A percentile compares a stretch with the other conserved stretches of the same genome.
phyloP scores from a whole-genome alignment of 805 yeast genomes.

The Pichia thaimueangensis region DNA sequence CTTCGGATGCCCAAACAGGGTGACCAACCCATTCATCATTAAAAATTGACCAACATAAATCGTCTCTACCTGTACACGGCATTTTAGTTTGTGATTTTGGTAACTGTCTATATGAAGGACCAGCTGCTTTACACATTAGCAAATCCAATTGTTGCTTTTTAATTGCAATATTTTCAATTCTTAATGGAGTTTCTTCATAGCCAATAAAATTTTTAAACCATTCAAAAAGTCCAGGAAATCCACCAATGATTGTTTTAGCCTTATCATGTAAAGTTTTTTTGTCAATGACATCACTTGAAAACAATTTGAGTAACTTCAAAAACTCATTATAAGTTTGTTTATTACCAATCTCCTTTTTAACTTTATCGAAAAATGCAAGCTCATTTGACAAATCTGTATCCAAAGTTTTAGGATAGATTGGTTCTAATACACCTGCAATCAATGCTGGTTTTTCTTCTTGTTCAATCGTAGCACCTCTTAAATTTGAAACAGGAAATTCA shows the following conservation, averaged over 20 bases:
- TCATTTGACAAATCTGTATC: conserved; percentile 72
- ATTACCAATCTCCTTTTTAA: conserved; percentile 79
- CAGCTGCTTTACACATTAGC: conserved; percentile 86
- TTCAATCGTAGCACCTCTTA: conserved; percentile 31
- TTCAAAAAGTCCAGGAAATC: conserved; percentile 66
- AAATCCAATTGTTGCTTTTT: conserved; percentile 89
- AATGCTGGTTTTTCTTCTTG: conserved; percentile 53
- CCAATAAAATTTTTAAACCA: conserved; percentile 95
- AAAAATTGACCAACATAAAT: conserved; percentile 97
- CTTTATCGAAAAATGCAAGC: conserved; percentile 84
- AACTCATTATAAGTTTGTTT: conserved; percentile 91
- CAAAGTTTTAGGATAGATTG: conserved; percentile 53
- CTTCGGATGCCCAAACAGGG: conserved; percentile 99
- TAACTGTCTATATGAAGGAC: conserved; percentile 87
- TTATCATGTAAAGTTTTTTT: conserved; percentile 74
- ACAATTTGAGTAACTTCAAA: conserved; percentile 78
- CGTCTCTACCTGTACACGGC: conserved; percentile 98
- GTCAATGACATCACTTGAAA: conserved; percentile 86
- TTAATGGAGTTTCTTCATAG: conserved; percentile 75
- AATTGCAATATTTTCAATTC: conserved; percentile 80
- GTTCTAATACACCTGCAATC: conserved; percentile 83
- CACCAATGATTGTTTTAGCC: conserved; percentile 80
- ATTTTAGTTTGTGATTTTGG: conserved; percentile 92
- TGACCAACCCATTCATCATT: conserved; percentile 99
- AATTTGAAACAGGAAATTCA: conserved; percentile 44